A percentile compares a stretch with the other conserved stretches of the same genome.
Evolutionary conservation across 805 yeast species (phyloP).

Genomic region (Zygosaccharomyces siamensis): DNA sequence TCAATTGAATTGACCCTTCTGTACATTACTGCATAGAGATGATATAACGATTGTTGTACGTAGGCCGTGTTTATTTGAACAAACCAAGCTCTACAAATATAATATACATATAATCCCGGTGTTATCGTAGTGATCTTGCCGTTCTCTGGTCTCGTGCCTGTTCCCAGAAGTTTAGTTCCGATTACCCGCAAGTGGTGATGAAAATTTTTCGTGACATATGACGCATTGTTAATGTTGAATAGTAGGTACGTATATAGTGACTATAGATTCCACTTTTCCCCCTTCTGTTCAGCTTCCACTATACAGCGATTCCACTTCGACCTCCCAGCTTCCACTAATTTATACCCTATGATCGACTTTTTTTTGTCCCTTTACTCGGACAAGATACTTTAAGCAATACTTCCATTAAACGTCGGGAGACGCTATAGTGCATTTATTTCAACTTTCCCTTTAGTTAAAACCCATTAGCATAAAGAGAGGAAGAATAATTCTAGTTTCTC

Average conservation of each 20-base stretch:
- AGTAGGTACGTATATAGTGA: not conserved
- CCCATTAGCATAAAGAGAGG: constrained; percentile 2
- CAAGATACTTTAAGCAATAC: constrained; percentile 1
- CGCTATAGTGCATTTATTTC: not conserved
- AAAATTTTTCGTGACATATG: no score
- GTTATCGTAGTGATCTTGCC: not conserved
- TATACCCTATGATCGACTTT: constrained; percentile 3
- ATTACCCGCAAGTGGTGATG: not conserved
- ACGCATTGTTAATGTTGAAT: no score
- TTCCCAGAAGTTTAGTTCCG: not conserved
- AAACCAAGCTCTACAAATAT: constrained; percentile 1
- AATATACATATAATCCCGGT: not conserved
- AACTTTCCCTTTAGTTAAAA: constrained; percentile 3
- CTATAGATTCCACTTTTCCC: not conserved
- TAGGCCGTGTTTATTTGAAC: constrained; percentile 5
- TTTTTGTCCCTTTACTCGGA: not conserved
- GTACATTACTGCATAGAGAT: constrained; percentile 15
- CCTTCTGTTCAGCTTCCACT: not conserved
- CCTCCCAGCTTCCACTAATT: constrained; percentile 4
- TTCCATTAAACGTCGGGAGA: constrained; percentile 5
- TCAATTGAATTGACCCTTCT: constrained; percentile 32
- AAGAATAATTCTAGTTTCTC: not conserved
- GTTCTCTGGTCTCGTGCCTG: not conserved
- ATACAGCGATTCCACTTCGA: constrained; percentile 1
- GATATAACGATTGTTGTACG: constrained; percentile 6